Conservation (phyloP, 192 early-diverging fungal species). For the Coemansia sp. region DNA sequence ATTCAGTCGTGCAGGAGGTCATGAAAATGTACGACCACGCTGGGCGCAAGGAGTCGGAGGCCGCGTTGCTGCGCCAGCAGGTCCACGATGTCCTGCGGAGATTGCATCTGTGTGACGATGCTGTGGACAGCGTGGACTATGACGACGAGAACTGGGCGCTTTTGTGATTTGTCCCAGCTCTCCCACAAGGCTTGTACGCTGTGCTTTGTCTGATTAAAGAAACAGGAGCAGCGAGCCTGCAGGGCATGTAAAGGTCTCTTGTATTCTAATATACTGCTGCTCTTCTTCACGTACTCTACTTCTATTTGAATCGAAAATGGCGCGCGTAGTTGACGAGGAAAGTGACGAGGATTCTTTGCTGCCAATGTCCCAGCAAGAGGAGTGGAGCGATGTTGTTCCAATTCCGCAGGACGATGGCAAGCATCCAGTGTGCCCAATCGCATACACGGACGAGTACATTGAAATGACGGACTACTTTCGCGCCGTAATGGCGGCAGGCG, state of each 20-base stretch:
- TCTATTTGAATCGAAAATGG: conserved; percentile 8
- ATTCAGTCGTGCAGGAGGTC: conserved; percentile 29
- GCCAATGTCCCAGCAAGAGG: conserved; percentile 31
- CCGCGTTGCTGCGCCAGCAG: conserved; percentile 16
- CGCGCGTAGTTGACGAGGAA: not conserved
- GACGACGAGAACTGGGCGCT: conserved; percentile 49
- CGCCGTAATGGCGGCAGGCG: conserved; percentile 67
- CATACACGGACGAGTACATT: conserved; percentile 46
- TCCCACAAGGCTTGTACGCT: no score
- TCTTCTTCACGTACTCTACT: no score
- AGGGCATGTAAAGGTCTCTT: no score
- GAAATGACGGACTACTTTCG: conserved; percentile 83
- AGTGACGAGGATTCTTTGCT: not conserved
- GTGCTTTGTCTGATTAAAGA: no score
- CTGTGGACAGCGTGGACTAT: conserved; percentile 34
- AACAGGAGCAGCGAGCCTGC: no score
- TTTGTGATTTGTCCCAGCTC: not conserved
- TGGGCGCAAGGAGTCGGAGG: conserved; percentile 6
- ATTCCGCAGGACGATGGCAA: conserved; percentile 39
- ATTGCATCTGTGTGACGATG: conserved; percentile 49
- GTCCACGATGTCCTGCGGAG: conserved; percentile 34
- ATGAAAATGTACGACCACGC: conserved; percentile 28
- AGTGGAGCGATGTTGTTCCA: conserved; percentile 46
- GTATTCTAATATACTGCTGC: no score
- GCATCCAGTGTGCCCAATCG: conserved; percentile 40